Percentiles rank a stretch among this genome's conserved stretches.
phyloP scores from a whole-genome alignment of 441 rosid genomes.

The Erysimum pusillum region DNA sequence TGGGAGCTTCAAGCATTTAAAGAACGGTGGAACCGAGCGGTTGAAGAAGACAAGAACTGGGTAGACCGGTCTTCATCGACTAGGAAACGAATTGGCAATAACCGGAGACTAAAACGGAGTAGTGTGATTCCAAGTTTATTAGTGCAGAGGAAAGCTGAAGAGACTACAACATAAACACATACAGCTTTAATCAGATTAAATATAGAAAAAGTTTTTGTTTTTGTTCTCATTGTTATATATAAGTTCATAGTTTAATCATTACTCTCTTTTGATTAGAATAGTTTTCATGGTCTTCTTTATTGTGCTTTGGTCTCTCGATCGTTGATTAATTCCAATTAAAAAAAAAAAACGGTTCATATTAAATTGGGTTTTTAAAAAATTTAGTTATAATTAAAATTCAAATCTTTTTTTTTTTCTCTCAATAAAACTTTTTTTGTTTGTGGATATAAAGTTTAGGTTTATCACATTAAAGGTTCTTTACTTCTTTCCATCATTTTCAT shows the following conservation, averaged over 20 bases:
- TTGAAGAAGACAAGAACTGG: conserved; percentile 73
- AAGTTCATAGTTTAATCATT: conserved; percentile 33
- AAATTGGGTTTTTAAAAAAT: background rate
- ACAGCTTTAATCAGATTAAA: conserved; percentile 19
- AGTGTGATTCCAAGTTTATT: conserved; percentile 32
- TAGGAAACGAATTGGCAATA: conserved; percentile 22
- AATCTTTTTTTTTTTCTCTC: background rate
- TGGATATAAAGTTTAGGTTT: background rate
- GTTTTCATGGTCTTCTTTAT: conserved; percentile 8
- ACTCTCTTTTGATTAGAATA: conserved; percentile 33
- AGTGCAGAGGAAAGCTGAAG: conserved; percentile 28
- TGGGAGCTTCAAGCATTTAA: conserved; percentile 78
- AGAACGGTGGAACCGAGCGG: conserved; percentile 81
- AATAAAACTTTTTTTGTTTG: background rate
- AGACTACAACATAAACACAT: conserved; percentile 28
- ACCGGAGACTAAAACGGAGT: conserved; percentile 35
- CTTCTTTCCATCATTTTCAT: background rate
- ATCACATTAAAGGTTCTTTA: background rate
- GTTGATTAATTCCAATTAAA: background rate
- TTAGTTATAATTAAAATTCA: background rate
- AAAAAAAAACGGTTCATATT: no score
- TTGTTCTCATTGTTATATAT: conserved; percentile 26
- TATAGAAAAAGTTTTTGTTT: conserved; percentile 15
- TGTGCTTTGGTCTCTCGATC: conserved; percentile 19
- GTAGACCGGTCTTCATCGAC: conserved; percentile 63